Evolutionary conservation across 306 rosid genomes (phyloP).

Genomic region (Cucurbita pepo): DNA sequence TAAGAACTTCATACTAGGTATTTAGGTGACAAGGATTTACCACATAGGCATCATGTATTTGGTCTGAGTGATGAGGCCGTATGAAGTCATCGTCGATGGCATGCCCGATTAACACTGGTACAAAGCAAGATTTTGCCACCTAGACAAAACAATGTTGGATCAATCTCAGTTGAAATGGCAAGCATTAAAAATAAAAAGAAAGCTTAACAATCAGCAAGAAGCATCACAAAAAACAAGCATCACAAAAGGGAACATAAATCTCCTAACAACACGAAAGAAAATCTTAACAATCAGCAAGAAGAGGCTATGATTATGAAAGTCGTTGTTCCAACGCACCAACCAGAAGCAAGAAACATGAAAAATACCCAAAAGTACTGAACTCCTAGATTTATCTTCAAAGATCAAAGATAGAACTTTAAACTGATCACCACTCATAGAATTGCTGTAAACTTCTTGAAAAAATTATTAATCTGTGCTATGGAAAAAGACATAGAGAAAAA

Average conservation of each 20-base stretch:
- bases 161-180: conserved; percentile 2
- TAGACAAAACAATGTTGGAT: conserved; percentile 13
- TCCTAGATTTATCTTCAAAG: no score
- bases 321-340: not conserved
- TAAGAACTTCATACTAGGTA: not conserved
- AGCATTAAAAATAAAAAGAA: not conserved
- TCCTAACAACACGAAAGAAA: not conserved
- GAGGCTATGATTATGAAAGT: not conserved
- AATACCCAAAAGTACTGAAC: not conserved
- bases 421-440: no score
- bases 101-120: conserved; percentile 76
- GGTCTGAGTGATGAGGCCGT: conserved; percentile 84
- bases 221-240: not conserved
- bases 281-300: not conserved
- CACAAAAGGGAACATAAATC: not conserved
- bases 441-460: no score
- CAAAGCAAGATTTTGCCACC: conserved; percentile 85
- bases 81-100: conserved; percentile 92
- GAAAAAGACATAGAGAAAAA: no score
- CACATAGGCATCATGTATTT: conserved; percentile 68
- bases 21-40: conserved; percentile 23
- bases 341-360: not conserved
- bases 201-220: no score
- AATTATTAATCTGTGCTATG: no score
- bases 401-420: no score